Evolutionary conservation across 2,329 filamentous ascomycete genomes (phyloP).

Genomic region (Xylariaceae sp.): DNA sequence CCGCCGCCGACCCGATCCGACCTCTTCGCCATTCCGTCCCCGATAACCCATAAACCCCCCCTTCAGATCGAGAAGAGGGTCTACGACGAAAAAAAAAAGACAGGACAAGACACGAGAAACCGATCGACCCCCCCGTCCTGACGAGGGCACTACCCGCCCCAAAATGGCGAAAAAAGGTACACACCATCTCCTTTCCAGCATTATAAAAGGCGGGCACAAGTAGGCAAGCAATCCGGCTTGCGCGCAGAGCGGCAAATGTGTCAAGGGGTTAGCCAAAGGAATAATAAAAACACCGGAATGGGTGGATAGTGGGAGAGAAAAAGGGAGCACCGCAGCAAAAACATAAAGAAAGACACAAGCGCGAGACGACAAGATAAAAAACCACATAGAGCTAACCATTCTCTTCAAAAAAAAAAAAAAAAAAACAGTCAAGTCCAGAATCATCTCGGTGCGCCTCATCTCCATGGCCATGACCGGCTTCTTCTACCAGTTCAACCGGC

Average conservation of each 20-base stretch:
- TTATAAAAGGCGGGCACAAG: no score
- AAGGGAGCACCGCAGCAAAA: not conserved
- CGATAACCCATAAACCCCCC: no score
- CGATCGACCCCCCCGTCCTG: slow-evolving; percentile 2
- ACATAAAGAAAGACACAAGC: not conserved
- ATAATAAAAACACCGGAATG: no score
- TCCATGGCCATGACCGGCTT: slow-evolving; percentile 99
- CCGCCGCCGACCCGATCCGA: no score
- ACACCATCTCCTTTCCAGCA: not conserved
- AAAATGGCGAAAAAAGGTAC: slow-evolving; percentile 41
- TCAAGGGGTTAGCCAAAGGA: no score
- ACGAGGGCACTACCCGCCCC: slow-evolving; percentile 12
- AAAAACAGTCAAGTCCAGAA: slow-evolving; percentile 74
- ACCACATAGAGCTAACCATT: slow-evolving; percentile 7
- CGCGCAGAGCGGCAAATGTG: no score
- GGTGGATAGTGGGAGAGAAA: not conserved
- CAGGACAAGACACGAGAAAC: no score
- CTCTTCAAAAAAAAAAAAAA: not conserved
- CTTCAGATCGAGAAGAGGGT: no score
- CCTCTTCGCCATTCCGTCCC: no score
- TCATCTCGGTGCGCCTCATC: slow-evolving; percentile 86
- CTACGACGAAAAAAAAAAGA: no score
- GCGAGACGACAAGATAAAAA: not conserved
- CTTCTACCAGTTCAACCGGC: slow-evolving; percentile 86
- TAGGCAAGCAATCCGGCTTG: no score